Percentiles rank a stretch among this genome's conserved stretches.
These are phyloP conservation scores for Cryphonectria naterciae DNA, from an alignment of 2,329 filamentous ascomycete genomes.

Conservation along the genomic window DNA sequence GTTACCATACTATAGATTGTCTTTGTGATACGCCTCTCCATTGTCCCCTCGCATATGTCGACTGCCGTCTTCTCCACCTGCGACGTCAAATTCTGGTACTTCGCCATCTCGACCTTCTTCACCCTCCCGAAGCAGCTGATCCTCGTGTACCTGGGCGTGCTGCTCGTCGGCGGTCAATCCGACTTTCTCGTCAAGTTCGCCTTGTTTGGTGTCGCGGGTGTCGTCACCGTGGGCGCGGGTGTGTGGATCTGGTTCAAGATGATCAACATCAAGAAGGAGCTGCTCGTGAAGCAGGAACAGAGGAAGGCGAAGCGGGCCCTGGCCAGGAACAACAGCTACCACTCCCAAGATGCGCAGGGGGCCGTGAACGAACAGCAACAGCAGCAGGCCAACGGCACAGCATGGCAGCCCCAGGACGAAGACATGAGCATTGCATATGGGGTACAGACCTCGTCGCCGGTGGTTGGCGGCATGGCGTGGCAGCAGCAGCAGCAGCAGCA, in stretches of 20 bases:
- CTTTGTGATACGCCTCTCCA: constrained; percentile 45
- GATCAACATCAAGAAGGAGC: constrained; percentile 39
- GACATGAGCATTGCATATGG: not conserved
- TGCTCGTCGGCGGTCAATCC: constrained; percentile 38
- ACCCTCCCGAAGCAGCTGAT: constrained; percentile 48
- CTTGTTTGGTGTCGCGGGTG: constrained; percentile 40
- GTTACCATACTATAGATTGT: constrained; percentile 39
- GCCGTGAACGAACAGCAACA: not conserved
- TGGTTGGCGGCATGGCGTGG: not conserved
- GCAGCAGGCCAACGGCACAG: not conserved
- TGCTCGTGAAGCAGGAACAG: constrained; percentile 41
- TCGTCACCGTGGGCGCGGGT: constrained; percentile 42
- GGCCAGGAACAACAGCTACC: constrained; percentile 26
- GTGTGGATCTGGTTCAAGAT: constrained; percentile 44
- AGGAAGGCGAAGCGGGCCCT: constrained; percentile 27
- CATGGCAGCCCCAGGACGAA: constrained; percentile 7
- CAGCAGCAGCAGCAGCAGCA: not conserved
- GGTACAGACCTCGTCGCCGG: not conserved
- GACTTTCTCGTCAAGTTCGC: constrained; percentile 39
- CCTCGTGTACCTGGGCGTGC: constrained; percentile 46
- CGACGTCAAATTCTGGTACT: constrained; percentile 47
- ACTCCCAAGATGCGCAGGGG: not conserved
- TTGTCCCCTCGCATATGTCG: constrained; percentile 47
- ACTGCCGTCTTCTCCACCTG: constrained; percentile 49
- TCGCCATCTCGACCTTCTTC: constrained; percentile 44